Conservation (phyloP, 768 basidiomycete species). For the Daedalea quercina region DNA sequence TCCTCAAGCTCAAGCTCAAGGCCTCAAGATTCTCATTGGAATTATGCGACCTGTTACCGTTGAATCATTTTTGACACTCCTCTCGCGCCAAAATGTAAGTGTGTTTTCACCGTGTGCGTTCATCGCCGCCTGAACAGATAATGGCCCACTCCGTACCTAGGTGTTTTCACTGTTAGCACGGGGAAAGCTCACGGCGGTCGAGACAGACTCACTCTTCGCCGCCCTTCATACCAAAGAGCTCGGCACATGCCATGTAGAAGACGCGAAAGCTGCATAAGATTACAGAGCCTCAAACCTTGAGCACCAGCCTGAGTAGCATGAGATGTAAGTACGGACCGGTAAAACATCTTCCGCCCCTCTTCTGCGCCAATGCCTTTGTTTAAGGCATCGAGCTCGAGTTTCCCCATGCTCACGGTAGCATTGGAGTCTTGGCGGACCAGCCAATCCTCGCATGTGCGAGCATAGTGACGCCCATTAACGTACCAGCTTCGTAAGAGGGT, state of each 20-base stretch:
- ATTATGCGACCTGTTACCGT: too few relatives aligned
- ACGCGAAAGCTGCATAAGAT: slow-evolving; percentile 45
- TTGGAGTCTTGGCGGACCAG: slow-evolving; percentile 50
- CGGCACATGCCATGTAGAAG: slow-evolving; percentile 67
- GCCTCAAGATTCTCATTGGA: too few relatives aligned
- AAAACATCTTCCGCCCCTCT: slow-evolving; percentile 56
- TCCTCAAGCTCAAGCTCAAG: too few relatives aligned
- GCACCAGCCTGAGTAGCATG: neutral
- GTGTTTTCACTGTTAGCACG: neutral
- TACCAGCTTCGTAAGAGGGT: slow-evolving; percentile 55
- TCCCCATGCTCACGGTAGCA: slow-evolving; percentile 39
- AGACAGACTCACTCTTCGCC: slow-evolving; percentile 50
- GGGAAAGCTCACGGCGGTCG: neutral
- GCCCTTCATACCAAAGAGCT: slow-evolving; percentile 53
- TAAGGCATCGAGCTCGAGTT: slow-evolving; percentile 42
- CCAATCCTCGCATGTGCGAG: slow-evolving; percentile 61
- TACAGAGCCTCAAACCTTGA: neutral
- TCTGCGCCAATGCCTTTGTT: slow-evolving; percentile 36
- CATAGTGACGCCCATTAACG: slow-evolving; percentile 58
- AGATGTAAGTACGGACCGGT: slow-evolving; percentile 28
- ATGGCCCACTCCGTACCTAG: slow-evolving; percentile 3
- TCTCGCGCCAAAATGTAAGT: too few relatives aligned
- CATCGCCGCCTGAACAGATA: slow-evolving; percentile 1
- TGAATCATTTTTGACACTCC: too few relatives aligned
- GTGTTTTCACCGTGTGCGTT: too few relatives aligned